These are phyloP conservation scores for Mycosphaerella arachidis DNA, from an alignment of 2,329 filamentous ascomycete genomes.

Conservation along the genomic window DNA sequence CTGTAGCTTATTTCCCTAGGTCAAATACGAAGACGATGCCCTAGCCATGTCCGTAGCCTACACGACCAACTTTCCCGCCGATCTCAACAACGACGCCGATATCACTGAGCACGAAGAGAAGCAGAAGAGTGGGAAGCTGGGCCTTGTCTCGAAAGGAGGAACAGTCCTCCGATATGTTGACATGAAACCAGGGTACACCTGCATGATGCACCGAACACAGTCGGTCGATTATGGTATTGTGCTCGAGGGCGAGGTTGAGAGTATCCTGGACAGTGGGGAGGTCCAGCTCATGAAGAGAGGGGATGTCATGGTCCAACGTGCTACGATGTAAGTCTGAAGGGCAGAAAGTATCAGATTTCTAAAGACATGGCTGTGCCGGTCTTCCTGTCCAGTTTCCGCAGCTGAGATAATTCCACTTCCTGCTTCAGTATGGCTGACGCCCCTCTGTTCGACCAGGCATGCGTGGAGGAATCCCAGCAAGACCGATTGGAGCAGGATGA, in stretches of 20 bases:
- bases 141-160: constrained; percentile 48
- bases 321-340: constrained; percentile 26
- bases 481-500: constrained; percentile 33
- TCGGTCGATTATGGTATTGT: constrained; percentile 37
- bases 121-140: constrained; percentile 41
- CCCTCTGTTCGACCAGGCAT: constrained; percentile 12
- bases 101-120: constrained; percentile 44
- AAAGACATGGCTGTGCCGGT: too few relatives aligned
- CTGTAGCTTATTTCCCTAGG: not conserved
- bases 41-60: constrained; percentile 50
- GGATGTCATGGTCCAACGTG: constrained; percentile 37
- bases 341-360: too few relatives aligned
- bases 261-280: constrained; percentile 33
- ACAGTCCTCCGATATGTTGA: constrained; percentile 44
- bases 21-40: constrained; percentile 39
- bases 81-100: constrained; percentile 46
- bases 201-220: constrained; percentile 37
- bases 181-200: constrained; percentile 32
- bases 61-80: constrained; percentile 48
- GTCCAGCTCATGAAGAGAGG: constrained; percentile 32
- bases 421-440: too few relatives aligned
- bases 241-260: constrained; percentile 33
- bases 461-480: constrained; percentile 34
- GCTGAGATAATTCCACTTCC: too few relatives aligned
- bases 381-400: too few relatives aligned